Conservation (phyloP, 1,284 basidiomycete genomes). For the Naganishia sp. region DNA sequence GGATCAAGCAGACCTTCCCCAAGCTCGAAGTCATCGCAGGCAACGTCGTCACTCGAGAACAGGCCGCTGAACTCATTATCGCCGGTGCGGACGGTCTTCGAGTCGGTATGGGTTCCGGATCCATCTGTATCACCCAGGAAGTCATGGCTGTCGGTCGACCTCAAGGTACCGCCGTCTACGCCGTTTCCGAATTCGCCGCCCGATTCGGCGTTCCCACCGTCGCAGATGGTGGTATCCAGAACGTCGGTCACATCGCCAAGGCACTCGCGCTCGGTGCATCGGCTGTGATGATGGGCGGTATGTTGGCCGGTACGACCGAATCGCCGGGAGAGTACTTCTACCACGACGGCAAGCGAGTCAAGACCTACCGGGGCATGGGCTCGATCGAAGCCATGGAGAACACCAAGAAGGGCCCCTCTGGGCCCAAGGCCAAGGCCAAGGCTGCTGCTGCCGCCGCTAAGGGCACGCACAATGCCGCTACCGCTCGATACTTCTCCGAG, state of each 20-base stretch:
- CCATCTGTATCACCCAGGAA: slow-evolving; percentile 99
- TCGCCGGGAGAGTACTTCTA: slow-evolving; percentile 99
- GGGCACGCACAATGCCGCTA: slow-evolving; percentile 79
- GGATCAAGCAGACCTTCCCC: slow-evolving; percentile 86
- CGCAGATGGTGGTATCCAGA: slow-evolving; percentile 95
- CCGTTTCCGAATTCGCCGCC: slow-evolving; percentile 88
- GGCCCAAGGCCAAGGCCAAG: slow-evolving; percentile 26
- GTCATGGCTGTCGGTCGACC: slow-evolving; percentile 99
- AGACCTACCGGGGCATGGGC: slow-evolving; percentile 98
- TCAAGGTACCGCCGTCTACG: slow-evolving; percentile 93
- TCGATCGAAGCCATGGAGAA: slow-evolving; percentile 95
- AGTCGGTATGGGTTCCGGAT: slow-evolving; percentile 96
- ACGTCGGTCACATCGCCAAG: slow-evolving; percentile 98
- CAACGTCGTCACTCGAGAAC: slow-evolving; percentile 96
- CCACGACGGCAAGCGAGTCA: slow-evolving; percentile 97
- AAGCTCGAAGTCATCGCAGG: slow-evolving; percentile 90
- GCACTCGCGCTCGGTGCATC: slow-evolving; percentile 89
- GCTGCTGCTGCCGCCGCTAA: slow-evolving; percentile 40
- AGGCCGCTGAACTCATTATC: slow-evolving; percentile 89
- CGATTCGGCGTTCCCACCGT: slow-evolving; percentile 96
- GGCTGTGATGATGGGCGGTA: slow-evolving; percentile 98
- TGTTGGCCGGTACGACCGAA: slow-evolving; percentile 94
- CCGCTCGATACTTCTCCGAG: slow-evolving; percentile 96
- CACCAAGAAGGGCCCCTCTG: slow-evolving; percentile 58
- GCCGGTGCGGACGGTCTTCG: slow-evolving; percentile 93